Evolutionary conservation across 148 eudicot species (phyloP).

Genomic region (Limonium bicolor): DNA sequence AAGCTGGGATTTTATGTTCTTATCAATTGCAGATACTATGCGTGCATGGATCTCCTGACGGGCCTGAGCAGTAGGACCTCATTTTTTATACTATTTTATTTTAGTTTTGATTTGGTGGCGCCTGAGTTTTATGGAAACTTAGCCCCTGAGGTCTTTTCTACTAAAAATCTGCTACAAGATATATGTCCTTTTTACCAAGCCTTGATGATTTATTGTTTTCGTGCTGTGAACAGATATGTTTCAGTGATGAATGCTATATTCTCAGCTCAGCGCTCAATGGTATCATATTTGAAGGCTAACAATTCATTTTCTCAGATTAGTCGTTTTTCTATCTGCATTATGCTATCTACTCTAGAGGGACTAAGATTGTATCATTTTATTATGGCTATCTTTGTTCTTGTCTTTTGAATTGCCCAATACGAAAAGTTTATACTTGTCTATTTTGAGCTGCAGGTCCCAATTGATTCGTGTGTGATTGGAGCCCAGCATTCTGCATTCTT

Average conservation of each 20-base stretch:
- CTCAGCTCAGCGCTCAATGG: slow-evolving; percentile 95
- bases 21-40: slow-evolving; percentile 69
- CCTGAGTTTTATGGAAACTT: too few relatives aligned
- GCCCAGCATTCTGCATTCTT: slow-evolving; percentile 88
- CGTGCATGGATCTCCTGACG: slow-evolving; percentile 98
- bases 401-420: background rate
- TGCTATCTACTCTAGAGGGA: background rate
- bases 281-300: slow-evolving; percentile 8
- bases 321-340: background rate
- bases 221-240: slow-evolving; percentile 60
- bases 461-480: slow-evolving; percentile 90
- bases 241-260: slow-evolving; percentile 93
- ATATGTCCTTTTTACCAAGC: background rate
- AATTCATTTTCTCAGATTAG: background rate
- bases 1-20: background rate
- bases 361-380: background rate
- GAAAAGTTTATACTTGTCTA: slow-evolving; percentile 33
- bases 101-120: too few relatives aligned
- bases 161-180: background rate
- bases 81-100: background rate
- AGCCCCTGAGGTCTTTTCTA: too few relatives aligned
- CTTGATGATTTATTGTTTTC: too few relatives aligned
- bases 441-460: slow-evolving; percentile 45
- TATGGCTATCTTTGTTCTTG: background rate
- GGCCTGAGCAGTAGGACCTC: slow-evolving; percentile 86